Base-by-base conservation (phyloP, 1,284 basidiomycete genomes). In the Heterobasidion irregulare region DNA sequence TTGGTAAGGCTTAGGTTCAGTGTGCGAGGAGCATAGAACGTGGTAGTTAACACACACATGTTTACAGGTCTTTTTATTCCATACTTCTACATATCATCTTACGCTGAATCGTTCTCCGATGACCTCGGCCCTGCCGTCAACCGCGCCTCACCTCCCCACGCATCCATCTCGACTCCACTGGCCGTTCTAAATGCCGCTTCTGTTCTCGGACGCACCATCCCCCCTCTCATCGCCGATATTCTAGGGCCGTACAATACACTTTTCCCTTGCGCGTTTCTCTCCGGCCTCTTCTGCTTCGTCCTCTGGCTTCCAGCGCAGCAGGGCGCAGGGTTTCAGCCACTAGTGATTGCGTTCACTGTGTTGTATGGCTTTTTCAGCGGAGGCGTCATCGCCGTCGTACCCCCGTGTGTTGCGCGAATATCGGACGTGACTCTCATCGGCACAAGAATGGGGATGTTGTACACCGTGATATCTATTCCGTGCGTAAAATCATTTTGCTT, bases 171-270 rank as follows among this genome's bases (percentile, higher is more conserved):
- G 8, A 53, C 52, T 60, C 72, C 83, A 1, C 73, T 87, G 16
- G 78, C 83, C 0, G 72, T 80, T 46, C 74, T 88, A 71, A 87
- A 87, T 63, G 82, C 76, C 0, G 82, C 82, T 8, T 77, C 83
- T 0, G 70, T 85, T 36, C 58, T 65, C 47, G 84, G 85, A 12
- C 82, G 85, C 13, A 68, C 86, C 49, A 72, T 74, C 2, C 86
- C 85, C 8, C 76, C 82, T 0, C 75, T 76, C 59, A 63, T 86
- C 19, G 82, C 84, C 57, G 86, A 88, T 68, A 64, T 67, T 53
- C 63, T 85, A 56, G 86, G 86, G 10, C 61, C 64, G 46, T 73
- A 63, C 68, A 85, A 85, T 64, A 68, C 84, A 52, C 75, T 88
- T 53, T 70, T 73, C 0, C 84, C 83, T 0, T 75, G 78, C 18